Percentiles rank a stretch among this genome's conserved stretches.
Conservation (phyloP, 2,329 filamentous ascomycete genomes). For the Penicillium hordei region DNA sequence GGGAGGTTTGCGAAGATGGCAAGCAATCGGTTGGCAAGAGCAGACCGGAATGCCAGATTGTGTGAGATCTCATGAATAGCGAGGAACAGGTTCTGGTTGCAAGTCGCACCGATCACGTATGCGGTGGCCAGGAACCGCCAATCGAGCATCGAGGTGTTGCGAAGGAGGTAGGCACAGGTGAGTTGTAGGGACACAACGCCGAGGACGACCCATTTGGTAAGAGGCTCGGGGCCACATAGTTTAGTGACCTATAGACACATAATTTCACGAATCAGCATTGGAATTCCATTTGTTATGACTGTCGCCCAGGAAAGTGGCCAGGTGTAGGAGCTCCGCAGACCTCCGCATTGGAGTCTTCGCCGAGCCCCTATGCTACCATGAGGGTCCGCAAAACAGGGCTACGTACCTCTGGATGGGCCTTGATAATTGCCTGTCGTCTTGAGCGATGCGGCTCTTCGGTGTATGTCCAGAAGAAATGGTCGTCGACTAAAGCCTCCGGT, state of each 20-base stretch:
- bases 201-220: constrained; percentile 90
- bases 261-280: constrained; percentile 16
- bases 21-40: constrained; percentile 76
- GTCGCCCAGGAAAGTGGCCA: constrained; percentile 7
- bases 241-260: constrained; percentile 71
- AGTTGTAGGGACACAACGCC: constrained; percentile 82
- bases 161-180: constrained; percentile 71
- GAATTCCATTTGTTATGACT: constrained; percentile 5
- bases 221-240: constrained; percentile 90
- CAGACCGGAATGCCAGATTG: constrained; percentile 86
- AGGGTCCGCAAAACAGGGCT: background rate
- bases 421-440: constrained; percentile 89
- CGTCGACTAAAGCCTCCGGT: constrained; percentile 38
- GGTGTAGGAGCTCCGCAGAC: constrained; percentile 3
- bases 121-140: constrained; percentile 82
- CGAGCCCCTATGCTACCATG: background rate
- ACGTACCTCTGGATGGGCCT: constrained; percentile 88
- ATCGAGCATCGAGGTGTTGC: constrained; percentile 74
- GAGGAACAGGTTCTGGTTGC: constrained; percentile 98
- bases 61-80: constrained; percentile 99
- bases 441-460: constrained; percentile 96
- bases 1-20: constrained; percentile 94
- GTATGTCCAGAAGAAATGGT: constrained; percentile 96
- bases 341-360: constrained; percentile 3
- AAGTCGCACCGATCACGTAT: constrained; percentile 88